A percentile compares a stretch with the other conserved stretches of the same genome.
phyloP scores from a whole-genome alignment of 169 alveolate species.

The Plasmodium inui region DNA sequence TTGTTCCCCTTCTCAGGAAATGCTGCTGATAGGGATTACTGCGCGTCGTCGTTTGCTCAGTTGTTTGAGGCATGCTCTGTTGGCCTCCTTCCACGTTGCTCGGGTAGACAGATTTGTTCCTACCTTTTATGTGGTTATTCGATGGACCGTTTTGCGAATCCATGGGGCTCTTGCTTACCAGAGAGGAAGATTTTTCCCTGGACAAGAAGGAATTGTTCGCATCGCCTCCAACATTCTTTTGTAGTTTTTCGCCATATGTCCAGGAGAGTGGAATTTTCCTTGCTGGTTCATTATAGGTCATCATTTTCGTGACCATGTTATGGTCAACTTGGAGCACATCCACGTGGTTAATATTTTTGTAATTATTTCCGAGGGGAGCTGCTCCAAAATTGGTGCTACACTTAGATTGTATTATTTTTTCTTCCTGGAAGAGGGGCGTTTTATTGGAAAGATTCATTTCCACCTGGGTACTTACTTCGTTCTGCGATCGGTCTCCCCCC shows the following conservation, averaged over 20 bases:
- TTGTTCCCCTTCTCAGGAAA: neutral
- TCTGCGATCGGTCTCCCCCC: neutral
- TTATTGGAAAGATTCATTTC: neutral
- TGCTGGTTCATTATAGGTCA: neutral
- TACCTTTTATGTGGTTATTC: neutral
- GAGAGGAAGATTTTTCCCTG: neutral
- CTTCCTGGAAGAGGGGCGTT: neutral
- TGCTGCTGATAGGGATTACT: conserved; percentile 17
- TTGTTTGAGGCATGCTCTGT: neutral
- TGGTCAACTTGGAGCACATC: neutral
- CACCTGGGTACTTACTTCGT: neutral
- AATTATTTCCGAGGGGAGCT: neutral
- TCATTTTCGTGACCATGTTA: neutral
- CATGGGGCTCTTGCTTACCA: neutral
- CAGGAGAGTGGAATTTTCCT: neutral
- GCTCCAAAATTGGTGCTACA: neutral
- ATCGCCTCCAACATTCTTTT: neutral
- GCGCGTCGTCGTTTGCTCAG: neutral
- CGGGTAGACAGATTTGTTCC: neutral
- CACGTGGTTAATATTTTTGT: neutral
- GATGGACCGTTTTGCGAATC: neutral
- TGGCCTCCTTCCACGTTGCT: neutral
- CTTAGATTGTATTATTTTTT: neutral
- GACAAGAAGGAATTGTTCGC: conserved; percentile 20
- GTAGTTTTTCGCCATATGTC: conserved; percentile 2